phyloP scores from a whole-genome alignment of 441 rosid species.

The Iberis amara region DNA sequence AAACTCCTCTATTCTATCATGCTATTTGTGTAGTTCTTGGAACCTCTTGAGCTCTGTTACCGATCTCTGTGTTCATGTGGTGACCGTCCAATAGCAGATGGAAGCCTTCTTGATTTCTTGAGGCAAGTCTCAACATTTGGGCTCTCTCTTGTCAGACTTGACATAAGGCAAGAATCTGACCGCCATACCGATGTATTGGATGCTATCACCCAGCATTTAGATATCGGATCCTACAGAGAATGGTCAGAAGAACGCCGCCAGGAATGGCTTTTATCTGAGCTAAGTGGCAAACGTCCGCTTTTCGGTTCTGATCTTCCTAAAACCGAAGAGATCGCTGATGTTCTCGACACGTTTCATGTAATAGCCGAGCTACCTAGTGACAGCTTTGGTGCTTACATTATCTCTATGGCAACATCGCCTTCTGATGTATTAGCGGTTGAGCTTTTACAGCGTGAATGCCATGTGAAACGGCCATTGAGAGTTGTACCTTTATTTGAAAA shows the following conservation, averaged over 20 bases:
- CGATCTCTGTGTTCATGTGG: constrained; percentile 77
- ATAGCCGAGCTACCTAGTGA: constrained; percentile 83
- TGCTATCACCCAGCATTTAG: constrained; percentile 78
- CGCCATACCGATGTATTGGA: constrained; percentile 88
- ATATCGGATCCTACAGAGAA: constrained; percentile 76
- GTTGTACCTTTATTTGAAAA: constrained; percentile 94
- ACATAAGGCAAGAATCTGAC: constrained; percentile 92
- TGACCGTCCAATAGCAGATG: constrained; percentile 90
- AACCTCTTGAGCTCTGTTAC: constrained; percentile 88
- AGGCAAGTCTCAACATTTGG: constrained; percentile 97
- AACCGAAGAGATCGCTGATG: constrained; percentile 87
- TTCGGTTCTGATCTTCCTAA: constrained; percentile 81
- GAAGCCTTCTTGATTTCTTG: constrained; percentile 91
- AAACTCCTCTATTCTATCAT: too few species aligned
- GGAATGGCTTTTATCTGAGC: constrained; percentile 90
- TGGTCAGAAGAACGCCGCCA: constrained; percentile 84
- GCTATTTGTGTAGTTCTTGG: too few species aligned
- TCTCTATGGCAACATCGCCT: constrained; percentile 94
- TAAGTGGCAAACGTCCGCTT: constrained; percentile 80
- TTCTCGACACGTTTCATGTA: constrained; percentile 75
- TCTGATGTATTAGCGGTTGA: constrained; percentile 95
- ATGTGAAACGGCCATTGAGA: constrained; percentile 68
- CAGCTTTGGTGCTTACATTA: constrained; percentile 87
- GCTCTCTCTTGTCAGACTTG: constrained; percentile 84
- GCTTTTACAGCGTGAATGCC: constrained; percentile 92